Conservation (phyloP, 2,329 filamentous ascomycete genomes). For the Chrysoporthe puriensis region DNA sequence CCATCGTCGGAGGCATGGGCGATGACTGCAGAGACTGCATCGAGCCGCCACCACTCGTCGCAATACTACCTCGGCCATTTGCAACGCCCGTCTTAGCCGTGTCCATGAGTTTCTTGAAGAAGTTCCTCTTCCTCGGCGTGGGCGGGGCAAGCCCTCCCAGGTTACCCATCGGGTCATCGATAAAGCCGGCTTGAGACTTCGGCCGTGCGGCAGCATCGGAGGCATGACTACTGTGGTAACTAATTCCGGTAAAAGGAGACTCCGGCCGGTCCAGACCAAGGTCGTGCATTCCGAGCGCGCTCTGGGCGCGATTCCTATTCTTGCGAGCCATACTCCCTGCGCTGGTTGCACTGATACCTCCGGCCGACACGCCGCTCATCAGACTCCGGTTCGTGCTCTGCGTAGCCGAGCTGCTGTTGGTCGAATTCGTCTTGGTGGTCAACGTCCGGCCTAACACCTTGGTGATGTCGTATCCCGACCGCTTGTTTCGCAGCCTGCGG, state of each 20-base stretch:
- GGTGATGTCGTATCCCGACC: slow-evolving; percentile 79
- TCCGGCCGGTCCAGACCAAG: slow-evolving; percentile 60
- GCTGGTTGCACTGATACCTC: slow-evolving; percentile 91
- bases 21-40: slow-evolving; percentile 39
- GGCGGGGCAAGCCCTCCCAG: slow-evolving; percentile 83
- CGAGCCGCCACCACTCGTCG: slow-evolving; percentile 54
- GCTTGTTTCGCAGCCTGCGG: slow-evolving; percentile 62
- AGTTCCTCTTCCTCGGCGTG: slow-evolving; percentile 75
- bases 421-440: slow-evolving; percentile 83
- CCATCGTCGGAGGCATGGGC: slow-evolving; percentile 46
- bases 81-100: slow-evolving; percentile 93
- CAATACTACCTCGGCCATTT: slow-evolving; percentile 83
- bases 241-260: slow-evolving; percentile 75
- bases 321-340: slow-evolving; percentile 89
- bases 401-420: slow-evolving; percentile 68
- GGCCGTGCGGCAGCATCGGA: slow-evolving; percentile 58
- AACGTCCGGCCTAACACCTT: slow-evolving; percentile 75
- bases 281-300: slow-evolving; percentile 65
- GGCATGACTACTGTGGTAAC: slow-evolving; percentile 88
- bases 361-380: slow-evolving; percentile 92
- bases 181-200: slow-evolving; percentile 68
- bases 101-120: slow-evolving; percentile 95
- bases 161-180: slow-evolving; percentile 67
- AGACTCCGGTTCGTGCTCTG: slow-evolving; percentile 81
- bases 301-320: slow-evolving; percentile 64